A percentile compares a stretch with the other conserved stretches of the same genome.
Evolutionary conservation across 805 yeast genomes (phyloP).

Genomic region (Saccharomycopsis babjevae): DNA sequence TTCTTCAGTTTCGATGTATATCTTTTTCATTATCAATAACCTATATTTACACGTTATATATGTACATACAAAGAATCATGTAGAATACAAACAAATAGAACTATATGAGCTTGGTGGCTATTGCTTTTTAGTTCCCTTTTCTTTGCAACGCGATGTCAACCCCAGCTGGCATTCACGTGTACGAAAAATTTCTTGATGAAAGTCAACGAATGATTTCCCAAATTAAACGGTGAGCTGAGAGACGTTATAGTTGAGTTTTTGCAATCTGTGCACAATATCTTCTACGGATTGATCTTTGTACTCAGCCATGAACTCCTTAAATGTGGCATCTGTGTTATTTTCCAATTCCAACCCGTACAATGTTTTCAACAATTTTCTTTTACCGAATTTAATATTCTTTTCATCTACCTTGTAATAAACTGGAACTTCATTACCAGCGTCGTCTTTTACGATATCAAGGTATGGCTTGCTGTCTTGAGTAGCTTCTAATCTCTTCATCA

Average conservation of each 20-base stretch:
- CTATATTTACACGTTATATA: neutral
- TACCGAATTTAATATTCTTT: conserved; percentile 48
- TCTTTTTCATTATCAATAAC: neutral
- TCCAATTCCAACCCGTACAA: conserved; percentile 43
- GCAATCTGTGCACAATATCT: conserved; percentile 42
- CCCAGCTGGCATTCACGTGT: too few species aligned
- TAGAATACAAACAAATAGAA: neutral
- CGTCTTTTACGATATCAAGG: conserved; percentile 26
- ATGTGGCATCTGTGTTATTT: conserved; percentile 31
- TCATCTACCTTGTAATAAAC: conserved; percentile 42
- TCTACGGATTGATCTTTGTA: conserved; percentile 36
- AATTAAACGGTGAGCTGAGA: conserved; percentile 10
- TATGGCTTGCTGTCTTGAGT: conserved; percentile 32
- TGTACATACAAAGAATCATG: neutral
- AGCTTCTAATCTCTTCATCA: conserved; percentile 34
- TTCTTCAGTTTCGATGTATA: too few species aligned
- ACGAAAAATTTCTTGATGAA: too few species aligned
- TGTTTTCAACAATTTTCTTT: conserved; percentile 46
- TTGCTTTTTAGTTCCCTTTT: too few species aligned
- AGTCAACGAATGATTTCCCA: neutral
- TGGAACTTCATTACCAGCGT: conserved; percentile 27
- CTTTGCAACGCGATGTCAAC: too few species aligned
- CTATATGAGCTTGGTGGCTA: neutral
- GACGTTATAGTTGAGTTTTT: conserved; percentile 27
- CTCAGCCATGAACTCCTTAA: conserved; percentile 36